phyloP scores from a whole-genome alignment of 495 filamentous ascomycete genomes.

The Zalerion maritima region DNA sequence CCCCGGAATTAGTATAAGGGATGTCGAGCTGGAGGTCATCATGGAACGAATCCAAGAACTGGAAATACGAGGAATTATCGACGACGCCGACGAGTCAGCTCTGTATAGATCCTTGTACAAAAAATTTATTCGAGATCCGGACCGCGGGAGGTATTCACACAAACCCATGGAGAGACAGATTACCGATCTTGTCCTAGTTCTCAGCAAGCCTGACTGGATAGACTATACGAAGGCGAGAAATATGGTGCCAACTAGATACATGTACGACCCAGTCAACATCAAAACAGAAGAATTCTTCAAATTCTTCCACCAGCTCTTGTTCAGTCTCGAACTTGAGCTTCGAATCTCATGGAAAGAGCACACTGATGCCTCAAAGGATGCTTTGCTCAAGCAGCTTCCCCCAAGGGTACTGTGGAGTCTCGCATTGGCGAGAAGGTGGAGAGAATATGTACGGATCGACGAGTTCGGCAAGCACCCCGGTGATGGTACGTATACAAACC shows the following conservation, averaged over 20 bases:
- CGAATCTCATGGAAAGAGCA: slow-evolving; percentile 42
- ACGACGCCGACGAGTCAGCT: slow-evolving; percentile 38
- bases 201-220: slow-evolving; percentile 48
- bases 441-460: slow-evolving; percentile 48
- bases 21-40: slow-evolving; percentile 35
- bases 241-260: slow-evolving; percentile 50
- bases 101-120: slow-evolving; percentile 40
- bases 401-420: slow-evolving; percentile 55
- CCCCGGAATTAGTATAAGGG: slow-evolving; percentile 34
- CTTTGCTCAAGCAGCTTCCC: slow-evolving; percentile 42
- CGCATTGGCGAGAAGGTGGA: slow-evolving; percentile 52
- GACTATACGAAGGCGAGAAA: slow-evolving; percentile 50
- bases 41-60: slow-evolving; percentile 40
- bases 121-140: slow-evolving; percentile 35
- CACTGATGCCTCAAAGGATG: slow-evolving; percentile 36
- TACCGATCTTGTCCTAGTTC: slow-evolving; percentile 46
- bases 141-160: slow-evolving; percentile 33
- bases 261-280: slow-evolving; percentile 31
- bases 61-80: slow-evolving; percentile 38
- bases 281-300: slow-evolving; percentile 31
- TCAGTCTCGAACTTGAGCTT: slow-evolving; percentile 51
- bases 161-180: slow-evolving; percentile 51
- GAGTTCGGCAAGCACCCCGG: slow-evolving; percentile 25
- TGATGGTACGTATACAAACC: slow-evolving; percentile 27
- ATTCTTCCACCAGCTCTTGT: slow-evolving; percentile 60